Percentiles rank a stretch among this genome's conserved stretches.
These are phyloP conservation scores for Puccinia triticina DNA, from an alignment of 1,284 basidiomycete species.

Conservation along the genomic window DNA sequence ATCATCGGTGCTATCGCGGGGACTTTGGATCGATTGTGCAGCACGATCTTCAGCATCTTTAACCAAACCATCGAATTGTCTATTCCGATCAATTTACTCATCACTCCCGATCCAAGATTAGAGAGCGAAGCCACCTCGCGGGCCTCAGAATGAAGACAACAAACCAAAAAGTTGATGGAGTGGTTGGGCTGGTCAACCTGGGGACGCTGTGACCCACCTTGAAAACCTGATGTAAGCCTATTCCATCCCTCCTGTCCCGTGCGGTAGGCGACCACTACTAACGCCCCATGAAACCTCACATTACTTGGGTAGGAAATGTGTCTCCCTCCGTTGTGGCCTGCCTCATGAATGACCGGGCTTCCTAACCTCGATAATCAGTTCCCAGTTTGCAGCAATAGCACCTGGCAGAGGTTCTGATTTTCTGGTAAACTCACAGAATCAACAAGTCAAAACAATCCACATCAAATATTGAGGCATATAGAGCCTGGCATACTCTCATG, in stretches of 20 bases:
- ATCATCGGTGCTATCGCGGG: conserved; percentile 27
- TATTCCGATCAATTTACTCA: too few relatives aligned
- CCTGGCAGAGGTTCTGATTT: too few relatives aligned
- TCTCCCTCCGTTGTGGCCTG: conserved; percentile 18
- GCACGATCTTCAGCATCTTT: neutral
- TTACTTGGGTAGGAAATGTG: neutral
- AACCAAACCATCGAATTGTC: neutral
- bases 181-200: too few relatives aligned
- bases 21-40: conserved; percentile 26
- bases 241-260: neutral
- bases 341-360: neutral
- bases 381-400: too few relatives aligned
- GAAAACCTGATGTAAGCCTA: conserved; percentile 8
- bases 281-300: too few relatives aligned
- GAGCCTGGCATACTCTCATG: too few relatives aligned
- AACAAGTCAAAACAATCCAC: too few relatives aligned
- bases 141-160: too few relatives aligned
- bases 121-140: neutral
- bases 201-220: conserved; percentile 35
- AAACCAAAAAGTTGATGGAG: too few relatives aligned
- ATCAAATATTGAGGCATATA: too few relatives aligned
- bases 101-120: neutral
- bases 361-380: neutral
- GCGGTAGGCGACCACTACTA: too few relatives aligned
- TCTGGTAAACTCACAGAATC: too few relatives aligned